Conservation (phyloP, 1,284 basidiomycete genomes). For the Paramarasmius palmivorus region DNA sequence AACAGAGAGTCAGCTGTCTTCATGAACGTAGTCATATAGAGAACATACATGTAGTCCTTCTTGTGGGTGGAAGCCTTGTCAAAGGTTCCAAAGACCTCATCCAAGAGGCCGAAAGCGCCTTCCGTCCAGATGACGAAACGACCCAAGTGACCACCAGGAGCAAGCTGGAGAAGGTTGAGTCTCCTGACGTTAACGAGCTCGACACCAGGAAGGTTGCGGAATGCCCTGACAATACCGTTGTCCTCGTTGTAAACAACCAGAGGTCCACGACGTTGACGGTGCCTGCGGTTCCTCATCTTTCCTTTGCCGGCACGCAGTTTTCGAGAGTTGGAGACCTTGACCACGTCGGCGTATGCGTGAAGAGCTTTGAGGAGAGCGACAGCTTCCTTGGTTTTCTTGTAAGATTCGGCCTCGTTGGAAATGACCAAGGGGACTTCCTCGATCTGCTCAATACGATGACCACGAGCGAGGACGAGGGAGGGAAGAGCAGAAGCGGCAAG, state of each 20-base stretch:
- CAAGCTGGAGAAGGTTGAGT: slow-evolving; percentile 98
- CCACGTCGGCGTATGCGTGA: slow-evolving; percentile 90
- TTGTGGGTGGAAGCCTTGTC: slow-evolving; percentile 86
- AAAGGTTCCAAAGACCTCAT: slow-evolving; percentile 93
- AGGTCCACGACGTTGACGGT: slow-evolving; percentile 97
- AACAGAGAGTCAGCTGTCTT: background rate
- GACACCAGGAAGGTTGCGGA: slow-evolving; percentile 99
- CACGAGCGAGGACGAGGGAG: slow-evolving; percentile 97
- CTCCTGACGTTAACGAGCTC: slow-evolving; percentile 95
- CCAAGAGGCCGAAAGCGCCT: slow-evolving; percentile 89
- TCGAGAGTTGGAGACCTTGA: slow-evolving; percentile 97
- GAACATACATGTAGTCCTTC: slow-evolving; percentile 85
- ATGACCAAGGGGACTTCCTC: slow-evolving; percentile 97
- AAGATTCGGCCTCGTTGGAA: slow-evolving; percentile 77
- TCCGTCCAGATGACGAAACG: slow-evolving; percentile 99
- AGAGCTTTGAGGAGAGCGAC: slow-evolving; percentile 91
- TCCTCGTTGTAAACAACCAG: slow-evolving; percentile 98
- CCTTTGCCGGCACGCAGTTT: slow-evolving; percentile 98
- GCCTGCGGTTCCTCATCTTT: slow-evolving; percentile 96
- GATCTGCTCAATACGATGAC: slow-evolving; percentile 98
- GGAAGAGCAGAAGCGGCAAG: slow-evolving; percentile 98
- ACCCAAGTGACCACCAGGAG: slow-evolving; percentile 98
- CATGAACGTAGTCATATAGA: slow-evolving; percentile 3
- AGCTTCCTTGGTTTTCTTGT: slow-evolving; percentile 98
- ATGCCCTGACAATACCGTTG: slow-evolving; percentile 96